Percentiles rank a stretch among this genome's conserved stretches.
phyloP scores from a whole-genome alignment of 768 basidiomycete species.

The Agaricus sinodeliciosus region DNA sequence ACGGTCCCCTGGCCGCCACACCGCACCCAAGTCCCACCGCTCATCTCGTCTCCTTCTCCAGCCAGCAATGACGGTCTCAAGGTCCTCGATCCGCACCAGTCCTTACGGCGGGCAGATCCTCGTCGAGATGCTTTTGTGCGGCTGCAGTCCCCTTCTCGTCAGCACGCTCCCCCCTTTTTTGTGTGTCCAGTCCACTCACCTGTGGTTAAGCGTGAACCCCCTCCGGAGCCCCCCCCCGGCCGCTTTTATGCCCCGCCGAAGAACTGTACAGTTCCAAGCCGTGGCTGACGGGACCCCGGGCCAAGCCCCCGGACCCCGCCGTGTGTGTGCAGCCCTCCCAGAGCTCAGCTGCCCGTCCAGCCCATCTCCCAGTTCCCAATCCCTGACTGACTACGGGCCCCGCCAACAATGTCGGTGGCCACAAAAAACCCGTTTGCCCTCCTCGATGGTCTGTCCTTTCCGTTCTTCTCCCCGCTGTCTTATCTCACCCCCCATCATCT shows the following conservation, averaged over 20 bases:
- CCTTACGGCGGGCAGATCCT: slow-evolving; percentile 68
- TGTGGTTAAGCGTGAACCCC: slow-evolving; percentile 57
- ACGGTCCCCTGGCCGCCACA: slow-evolving; percentile 46
- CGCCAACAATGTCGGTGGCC: slow-evolving; percentile 86
- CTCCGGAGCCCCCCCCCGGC: not conserved
- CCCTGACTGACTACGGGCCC: slow-evolving; percentile 37
- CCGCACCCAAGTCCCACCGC: slow-evolving; percentile 91
- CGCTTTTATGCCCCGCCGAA: slow-evolving; percentile 13
- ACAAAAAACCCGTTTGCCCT: slow-evolving; percentile 81
- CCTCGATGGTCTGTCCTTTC: slow-evolving; percentile 56
- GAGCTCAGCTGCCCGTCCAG: not conserved
- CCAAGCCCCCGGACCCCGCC: slow-evolving; percentile 2
- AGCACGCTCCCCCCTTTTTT: not conserved
- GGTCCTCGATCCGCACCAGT: slow-evolving; percentile 76
- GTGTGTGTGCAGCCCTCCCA: not conserved
- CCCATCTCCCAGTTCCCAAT: slow-evolving; percentile 8
- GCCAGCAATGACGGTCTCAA: slow-evolving; percentile 80
- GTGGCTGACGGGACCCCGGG: slow-evolving; percentile 46
- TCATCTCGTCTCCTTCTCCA: slow-evolving; percentile 52
- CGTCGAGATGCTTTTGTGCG: slow-evolving; percentile 86
- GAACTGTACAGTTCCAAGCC: slow-evolving; percentile 42
- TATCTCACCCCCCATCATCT: slow-evolving; percentile 12
- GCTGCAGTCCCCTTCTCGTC: slow-evolving; percentile 29
- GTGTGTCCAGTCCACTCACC: slow-evolving; percentile 34
- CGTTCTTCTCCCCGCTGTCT: slow-evolving; percentile 12